Conservation (phyloP, 129 eudicot genomes). For the Apium graveolens region DNA sequence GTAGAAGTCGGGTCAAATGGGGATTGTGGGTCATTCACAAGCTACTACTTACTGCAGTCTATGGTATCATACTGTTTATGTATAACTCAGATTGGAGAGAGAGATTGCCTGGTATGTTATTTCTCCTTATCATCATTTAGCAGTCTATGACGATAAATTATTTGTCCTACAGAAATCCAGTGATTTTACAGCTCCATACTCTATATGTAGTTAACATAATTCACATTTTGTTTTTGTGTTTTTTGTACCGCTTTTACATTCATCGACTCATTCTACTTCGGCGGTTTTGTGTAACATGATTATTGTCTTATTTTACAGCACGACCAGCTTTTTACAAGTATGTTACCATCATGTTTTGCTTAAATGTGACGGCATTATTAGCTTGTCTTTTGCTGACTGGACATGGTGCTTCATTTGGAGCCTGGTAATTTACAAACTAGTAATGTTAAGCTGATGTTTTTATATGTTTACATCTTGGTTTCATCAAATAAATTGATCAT, state of each 20-base stretch:
- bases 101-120: slow-evolving; percentile 34
- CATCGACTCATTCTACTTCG: neutral
- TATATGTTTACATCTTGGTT: neutral
- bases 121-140: neutral
- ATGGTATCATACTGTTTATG: slow-evolving; percentile 32
- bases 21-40: slow-evolving; percentile 40
- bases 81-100: slow-evolving; percentile 40
- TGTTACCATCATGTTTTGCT: slow-evolving; percentile 24
- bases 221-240: neutral
- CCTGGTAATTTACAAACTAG: slow-evolving; percentile 27
- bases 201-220: neutral
- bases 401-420: slow-evolving; percentile 32
- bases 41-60: slow-evolving; percentile 33
- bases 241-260: neutral
- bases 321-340: slow-evolving; percentile 48
- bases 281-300: neutral
- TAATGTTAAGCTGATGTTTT: neutral
- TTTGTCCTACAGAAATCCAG: neutral
- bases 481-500: neutral
- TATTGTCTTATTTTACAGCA: slow-evolving; percentile 21
- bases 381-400: slow-evolving; percentile 30
- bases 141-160: neutral
- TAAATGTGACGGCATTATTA: slow-evolving; percentile 25
- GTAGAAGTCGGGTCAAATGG: slow-evolving; percentile 27
- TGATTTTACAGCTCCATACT: neutral